phyloP scores from a whole-genome alignment of 176 grass and related monocot species.

The Eragrostis curvula region DNA sequence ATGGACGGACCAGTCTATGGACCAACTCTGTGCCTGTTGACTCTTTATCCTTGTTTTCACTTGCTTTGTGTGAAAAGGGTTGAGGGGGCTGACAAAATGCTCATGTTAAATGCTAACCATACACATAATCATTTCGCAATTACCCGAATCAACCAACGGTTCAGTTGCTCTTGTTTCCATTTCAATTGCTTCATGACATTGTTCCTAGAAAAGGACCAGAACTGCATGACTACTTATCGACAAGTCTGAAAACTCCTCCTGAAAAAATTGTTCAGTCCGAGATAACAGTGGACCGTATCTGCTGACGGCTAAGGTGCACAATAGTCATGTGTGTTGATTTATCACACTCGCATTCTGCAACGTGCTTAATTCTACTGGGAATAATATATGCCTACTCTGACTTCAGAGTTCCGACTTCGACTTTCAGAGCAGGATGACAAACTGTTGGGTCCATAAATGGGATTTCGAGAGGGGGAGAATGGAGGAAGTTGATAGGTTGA shows the following conservation, averaged over 20 bases:
- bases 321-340: neutral
- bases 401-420: slow-evolving; percentile 27
- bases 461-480: neutral
- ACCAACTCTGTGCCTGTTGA: slow-evolving; percentile 6
- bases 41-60: slow-evolving; percentile 18
- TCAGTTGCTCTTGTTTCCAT: neutral
- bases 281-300: neutral
- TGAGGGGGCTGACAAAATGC: neutral
- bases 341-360: slow-evolving; percentile 6
- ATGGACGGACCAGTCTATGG: slow-evolving; percentile 34
- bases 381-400: slow-evolving; percentile 30
- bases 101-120: slow-evolving; percentile 12
- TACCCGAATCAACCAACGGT: neutral
- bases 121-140: neutral
- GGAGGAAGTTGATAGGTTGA: slow-evolving; percentile 2
- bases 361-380: slow-evolving; percentile 28
- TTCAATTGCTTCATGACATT: neutral
- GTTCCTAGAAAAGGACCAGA: neutral
- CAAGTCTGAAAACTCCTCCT: neutral
- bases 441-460: slow-evolving; percentile 17
- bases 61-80: slow-evolving; percentile 44
- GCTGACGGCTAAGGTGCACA: slow-evolving; percentile 14
- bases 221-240: neutral
- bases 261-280: slow-evolving; percentile 6
- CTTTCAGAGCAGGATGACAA: neutral